phyloP scores from a whole-genome alignment of 495 filamentous ascomycete genomes.

The Neurospora terricola region DNA sequence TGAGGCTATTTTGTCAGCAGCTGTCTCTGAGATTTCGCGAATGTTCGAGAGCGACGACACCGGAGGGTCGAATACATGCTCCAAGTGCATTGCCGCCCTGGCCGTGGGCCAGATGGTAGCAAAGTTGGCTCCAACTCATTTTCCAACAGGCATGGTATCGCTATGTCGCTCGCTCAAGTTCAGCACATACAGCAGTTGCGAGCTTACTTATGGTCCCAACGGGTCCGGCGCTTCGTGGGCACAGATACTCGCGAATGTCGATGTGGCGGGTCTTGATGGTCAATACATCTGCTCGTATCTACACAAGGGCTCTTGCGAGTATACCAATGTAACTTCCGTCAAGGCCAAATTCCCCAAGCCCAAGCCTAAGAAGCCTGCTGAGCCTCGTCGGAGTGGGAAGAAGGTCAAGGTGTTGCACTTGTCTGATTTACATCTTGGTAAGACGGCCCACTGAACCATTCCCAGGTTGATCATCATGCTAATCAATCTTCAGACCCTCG shows the following conservation, averaged over 20 bases:
- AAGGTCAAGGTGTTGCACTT: conserved; percentile 50
- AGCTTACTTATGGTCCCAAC: conserved; percentile 32
- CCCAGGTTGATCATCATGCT: neutral
- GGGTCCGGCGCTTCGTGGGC: conserved; percentile 47
- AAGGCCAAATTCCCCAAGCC: conserved; percentile 47
- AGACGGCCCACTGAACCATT: neutral
- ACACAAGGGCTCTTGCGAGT: conserved; percentile 35
- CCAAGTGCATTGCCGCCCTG: conserved; percentile 43
- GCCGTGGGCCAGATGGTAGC: conserved; percentile 41
- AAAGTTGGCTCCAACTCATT: conserved; percentile 33
- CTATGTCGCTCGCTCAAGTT: conserved; percentile 40
- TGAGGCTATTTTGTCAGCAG: conserved; percentile 30
- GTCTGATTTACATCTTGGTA: conserved; percentile 46
- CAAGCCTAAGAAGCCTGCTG: conserved; percentile 34
- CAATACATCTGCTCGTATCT: conserved; percentile 48
- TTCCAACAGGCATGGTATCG: conserved; percentile 41
- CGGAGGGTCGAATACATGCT: conserved; percentile 32
- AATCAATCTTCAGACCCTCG: conserved; percentile 35
- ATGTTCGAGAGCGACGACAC: conserved; percentile 34
- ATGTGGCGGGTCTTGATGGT: conserved; percentile 47
- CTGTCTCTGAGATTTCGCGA: conserved; percentile 30
- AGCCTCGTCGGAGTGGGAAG: conserved; percentile 39
- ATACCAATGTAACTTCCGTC: conserved; percentile 33
- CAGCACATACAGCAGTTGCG: conserved; percentile 33
- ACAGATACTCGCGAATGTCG: conserved; percentile 44